These are phyloP conservation scores for Nidula niveotomentosa DNA, from an alignment of 1,284 basidiomycete species.

Conservation along the genomic window DNA sequence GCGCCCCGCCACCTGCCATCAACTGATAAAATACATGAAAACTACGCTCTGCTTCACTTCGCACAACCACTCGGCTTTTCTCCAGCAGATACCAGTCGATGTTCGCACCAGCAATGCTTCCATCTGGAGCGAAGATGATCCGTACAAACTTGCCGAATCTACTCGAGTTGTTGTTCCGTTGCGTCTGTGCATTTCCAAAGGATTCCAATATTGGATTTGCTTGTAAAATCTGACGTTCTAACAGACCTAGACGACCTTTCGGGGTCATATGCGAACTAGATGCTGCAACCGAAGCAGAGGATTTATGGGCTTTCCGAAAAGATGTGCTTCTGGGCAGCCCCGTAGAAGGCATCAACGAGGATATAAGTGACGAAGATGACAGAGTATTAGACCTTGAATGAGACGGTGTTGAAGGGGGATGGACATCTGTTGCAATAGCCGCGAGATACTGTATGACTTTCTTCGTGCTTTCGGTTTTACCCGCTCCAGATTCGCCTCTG, in stretches of 20 bases:
- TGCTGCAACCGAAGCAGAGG: constrained; percentile 40
- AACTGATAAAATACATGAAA: constrained; percentile 99
- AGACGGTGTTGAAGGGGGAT: constrained; percentile 52
- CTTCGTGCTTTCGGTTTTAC: constrained; percentile 99
- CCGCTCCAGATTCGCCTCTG: constrained; percentile 98
- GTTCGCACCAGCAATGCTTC: constrained; percentile 96
- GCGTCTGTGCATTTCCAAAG: constrained; percentile 98
- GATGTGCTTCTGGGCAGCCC: constrained; percentile 62
- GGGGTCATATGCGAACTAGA: constrained; percentile 48
- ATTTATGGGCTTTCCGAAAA: constrained; percentile 40
- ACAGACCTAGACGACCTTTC: constrained; percentile 78
- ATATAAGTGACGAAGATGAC: constrained; percentile 37
- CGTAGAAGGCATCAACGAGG: constrained; percentile 49
- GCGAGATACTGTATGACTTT: constrained; percentile 99
- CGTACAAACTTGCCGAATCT: constrained; percentile 98
- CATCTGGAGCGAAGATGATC: constrained; percentile 92
- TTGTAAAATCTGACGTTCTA: constrained; percentile 97
- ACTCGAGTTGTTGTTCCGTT: constrained; percentile 98
- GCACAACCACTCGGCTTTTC: constrained; percentile 93
- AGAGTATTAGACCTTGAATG: constrained; percentile 62
- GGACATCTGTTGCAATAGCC: constrained; percentile 88
- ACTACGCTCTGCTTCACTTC: constrained; percentile 86
- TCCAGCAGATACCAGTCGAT: constrained; percentile 99
- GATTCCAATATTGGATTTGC: constrained; percentile 98
- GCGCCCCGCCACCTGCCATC: constrained; percentile 60